These are phyloP conservation scores for Acacia confusa DNA, from an alignment of 306 rosid genomes.

Conservation along the genomic window DNA sequence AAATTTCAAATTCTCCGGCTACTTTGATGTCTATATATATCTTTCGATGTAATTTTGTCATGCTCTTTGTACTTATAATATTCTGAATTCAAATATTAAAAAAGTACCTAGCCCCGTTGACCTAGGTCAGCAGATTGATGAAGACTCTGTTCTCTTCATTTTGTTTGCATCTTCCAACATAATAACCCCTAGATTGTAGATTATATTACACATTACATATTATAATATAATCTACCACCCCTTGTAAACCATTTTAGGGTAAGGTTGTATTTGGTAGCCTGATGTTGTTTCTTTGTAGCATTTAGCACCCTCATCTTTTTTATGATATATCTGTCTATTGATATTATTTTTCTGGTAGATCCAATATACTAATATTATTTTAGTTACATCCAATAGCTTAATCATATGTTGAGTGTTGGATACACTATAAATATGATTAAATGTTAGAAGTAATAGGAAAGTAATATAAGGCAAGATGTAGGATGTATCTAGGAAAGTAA, in stretches of 20 bases:
- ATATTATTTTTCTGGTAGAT: too few species aligned
- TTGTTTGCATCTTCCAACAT: slow-evolving; percentile 38
- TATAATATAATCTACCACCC: not conserved
- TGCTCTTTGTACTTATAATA: slow-evolving; percentile 3
- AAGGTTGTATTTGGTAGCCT: too few species aligned
- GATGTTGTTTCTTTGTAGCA: too few species aligned
- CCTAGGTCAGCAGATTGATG: slow-evolving; percentile 39
- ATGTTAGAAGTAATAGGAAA: too few species aligned
- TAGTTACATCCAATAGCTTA: too few species aligned
- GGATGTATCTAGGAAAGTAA: too few species aligned
- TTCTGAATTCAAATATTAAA: not conserved
- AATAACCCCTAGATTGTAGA: slow-evolving; percentile 32
- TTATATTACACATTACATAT: not conserved
- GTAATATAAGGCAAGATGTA: too few species aligned
- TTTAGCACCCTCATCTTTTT: too few species aligned
- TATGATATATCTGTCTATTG: too few species aligned
- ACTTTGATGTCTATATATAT: not conserved
- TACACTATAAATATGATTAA: too few species aligned
- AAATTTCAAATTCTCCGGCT: slow-evolving; percentile 30
- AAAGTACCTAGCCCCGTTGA: slow-evolving; percentile 33
- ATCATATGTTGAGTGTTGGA: too few species aligned
- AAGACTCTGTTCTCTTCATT: slow-evolving; percentile 50
- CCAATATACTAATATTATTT: too few species aligned
- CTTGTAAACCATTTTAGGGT: not conserved
- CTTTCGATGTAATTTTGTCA: slow-evolving; percentile 7